Percentiles rank a stretch among this genome's conserved stretches.
These are phyloP conservation scores for Citropsis articulata DNA, from an alignment of 345 rosid species.

Conservation along the genomic window DNA sequence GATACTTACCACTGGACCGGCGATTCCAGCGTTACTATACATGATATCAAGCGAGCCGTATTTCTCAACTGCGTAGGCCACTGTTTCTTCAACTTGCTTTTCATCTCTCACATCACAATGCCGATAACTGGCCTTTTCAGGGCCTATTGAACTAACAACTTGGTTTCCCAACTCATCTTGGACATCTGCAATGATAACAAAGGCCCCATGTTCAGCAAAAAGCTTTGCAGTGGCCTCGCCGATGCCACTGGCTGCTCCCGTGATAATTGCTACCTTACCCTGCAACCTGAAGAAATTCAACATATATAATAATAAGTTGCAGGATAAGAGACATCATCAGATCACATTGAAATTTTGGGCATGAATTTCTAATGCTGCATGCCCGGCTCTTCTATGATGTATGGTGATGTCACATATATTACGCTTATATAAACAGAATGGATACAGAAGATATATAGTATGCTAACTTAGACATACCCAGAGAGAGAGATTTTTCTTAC, in stretches of 20 bases:
- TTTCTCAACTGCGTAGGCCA: not conserved
- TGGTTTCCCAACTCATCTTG: conserved; percentile 1
- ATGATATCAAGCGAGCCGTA: conserved; percentile 2
- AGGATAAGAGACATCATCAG: not conserved
- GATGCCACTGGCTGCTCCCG: not conserved
- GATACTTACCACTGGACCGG: not conserved
- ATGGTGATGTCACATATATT: not conserved
- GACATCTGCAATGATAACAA: not conserved
- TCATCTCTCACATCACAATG: not conserved
- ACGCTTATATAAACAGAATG: too few relatives aligned
- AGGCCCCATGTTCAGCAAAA: conserved; percentile 1
- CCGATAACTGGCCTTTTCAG: not conserved
- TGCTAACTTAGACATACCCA: too few relatives aligned
- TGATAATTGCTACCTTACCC: conserved; percentile 4
- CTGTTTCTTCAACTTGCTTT: conserved; percentile 1
- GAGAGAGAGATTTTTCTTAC: not conserved
- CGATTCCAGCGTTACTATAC: not conserved
- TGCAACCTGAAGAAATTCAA: not conserved
- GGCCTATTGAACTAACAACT: conserved; percentile 1
- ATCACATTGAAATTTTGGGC: not conserved
- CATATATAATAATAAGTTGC: not conserved
- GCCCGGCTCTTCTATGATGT: not conserved
- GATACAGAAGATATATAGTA: too few relatives aligned
- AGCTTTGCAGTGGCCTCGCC: conserved; percentile 3
- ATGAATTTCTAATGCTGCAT: not conserved